Percentiles rank a stretch among this genome's conserved stretches.
These are phyloP conservation scores for Alternaria viburni DNA, from an alignment of 2,329 filamentous ascomycete species.

Conservation along the genomic window DNA sequence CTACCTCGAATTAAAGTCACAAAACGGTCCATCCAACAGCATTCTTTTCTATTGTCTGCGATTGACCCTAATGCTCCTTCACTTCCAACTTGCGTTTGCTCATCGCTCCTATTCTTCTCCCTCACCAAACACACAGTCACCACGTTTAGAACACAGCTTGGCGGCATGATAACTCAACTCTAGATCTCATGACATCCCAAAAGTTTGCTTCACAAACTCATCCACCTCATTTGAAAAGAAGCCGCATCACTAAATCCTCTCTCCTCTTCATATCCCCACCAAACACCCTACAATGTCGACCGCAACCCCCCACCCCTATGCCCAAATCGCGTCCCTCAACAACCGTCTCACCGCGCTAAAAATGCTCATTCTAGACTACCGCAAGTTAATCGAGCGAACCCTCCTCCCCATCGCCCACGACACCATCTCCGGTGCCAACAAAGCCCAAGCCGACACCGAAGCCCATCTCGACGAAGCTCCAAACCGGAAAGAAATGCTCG, in stretches of 20 bases:
- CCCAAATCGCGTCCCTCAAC: not conserved
- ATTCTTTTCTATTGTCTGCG: not conserved
- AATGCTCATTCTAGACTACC: not conserved
- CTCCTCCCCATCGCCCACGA: not conserved
- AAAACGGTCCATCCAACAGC: not conserved
- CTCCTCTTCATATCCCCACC: not conserved
- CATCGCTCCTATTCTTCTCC: not conserved
- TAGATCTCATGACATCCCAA: not conserved
- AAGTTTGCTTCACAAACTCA: not conserved
- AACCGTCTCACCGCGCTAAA: not conserved
- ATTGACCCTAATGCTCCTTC: not conserved
- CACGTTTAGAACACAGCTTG: not conserved
- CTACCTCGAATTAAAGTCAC: not conserved
- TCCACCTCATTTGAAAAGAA: not conserved
- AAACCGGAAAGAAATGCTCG: not conserved
- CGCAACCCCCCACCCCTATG: not conserved
- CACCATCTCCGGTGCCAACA: not conserved
- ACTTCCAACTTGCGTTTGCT: not conserved
- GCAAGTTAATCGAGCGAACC: not conserved
- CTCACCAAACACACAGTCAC: not conserved
- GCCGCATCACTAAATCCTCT: not conserved
- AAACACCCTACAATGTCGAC: not conserved
- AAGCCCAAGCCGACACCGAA: not conserved
- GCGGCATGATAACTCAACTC: not conserved
- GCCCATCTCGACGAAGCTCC: not conserved